phyloP scores from a whole-genome alignment of 2,329 filamentous ascomycete species.

The Xylaria sp. region DNA sequence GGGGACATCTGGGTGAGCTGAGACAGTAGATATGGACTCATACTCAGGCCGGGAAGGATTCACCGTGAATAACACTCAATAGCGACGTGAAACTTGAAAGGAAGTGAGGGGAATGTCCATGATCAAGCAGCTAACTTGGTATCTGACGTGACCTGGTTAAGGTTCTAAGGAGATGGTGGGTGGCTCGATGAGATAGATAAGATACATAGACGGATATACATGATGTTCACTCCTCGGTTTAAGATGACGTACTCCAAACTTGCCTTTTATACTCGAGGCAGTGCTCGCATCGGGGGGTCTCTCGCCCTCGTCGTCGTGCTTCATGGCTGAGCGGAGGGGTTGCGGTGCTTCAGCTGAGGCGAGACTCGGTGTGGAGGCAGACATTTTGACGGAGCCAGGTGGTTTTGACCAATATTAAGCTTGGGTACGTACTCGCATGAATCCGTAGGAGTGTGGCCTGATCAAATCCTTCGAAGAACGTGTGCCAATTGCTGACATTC shows the following conservation, averaged over 20 bases:
- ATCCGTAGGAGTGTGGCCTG: conserved; percentile 14
- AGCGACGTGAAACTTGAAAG: not conserved
- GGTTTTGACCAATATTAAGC: conserved; percentile 6
- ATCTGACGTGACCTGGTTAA: not conserved
- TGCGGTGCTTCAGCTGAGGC: conserved; percentile 37
- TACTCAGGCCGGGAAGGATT: not conserved
- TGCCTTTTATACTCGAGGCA: conserved; percentile 45
- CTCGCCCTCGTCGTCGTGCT: conserved; percentile 49
- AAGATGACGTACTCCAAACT: conserved; percentile 32
- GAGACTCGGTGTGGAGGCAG: conserved; percentile 43
- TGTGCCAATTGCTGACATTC: conserved; percentile 28
- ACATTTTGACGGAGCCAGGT: conserved; percentile 38
- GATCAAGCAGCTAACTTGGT: not conserved
- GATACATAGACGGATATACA: not conserved
- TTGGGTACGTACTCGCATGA: not conserved
- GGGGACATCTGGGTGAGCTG: not conserved
- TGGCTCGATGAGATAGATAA: not conserved
- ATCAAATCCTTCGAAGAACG: conserved; percentile 4
- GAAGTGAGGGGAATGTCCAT: not conserved
- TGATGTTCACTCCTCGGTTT: not conserved
- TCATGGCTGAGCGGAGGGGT: conserved; percentile 49
- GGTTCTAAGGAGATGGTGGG: conserved; percentile 16
- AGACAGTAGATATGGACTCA: not conserved
- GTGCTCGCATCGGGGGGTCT: conserved; percentile 40
- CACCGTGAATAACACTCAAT: not conserved